Evolutionary conservation across 495 filamentous ascomycete genomes (phyloP), one percentile per base, ranked within the genome.

Genomic region (Baudoinia panamericana): DNA sequence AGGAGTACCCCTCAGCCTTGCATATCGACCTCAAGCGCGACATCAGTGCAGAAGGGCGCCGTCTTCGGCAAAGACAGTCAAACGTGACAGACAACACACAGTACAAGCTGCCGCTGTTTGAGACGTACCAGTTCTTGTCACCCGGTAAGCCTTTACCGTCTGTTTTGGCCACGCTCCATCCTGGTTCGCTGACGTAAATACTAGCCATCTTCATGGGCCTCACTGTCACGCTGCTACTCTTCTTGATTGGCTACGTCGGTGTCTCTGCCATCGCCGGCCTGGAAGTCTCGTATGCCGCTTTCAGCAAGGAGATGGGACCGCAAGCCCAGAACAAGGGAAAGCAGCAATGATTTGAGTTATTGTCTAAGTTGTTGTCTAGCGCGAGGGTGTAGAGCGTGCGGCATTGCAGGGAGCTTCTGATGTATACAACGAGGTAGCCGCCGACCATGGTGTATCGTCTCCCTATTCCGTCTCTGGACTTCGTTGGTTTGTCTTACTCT

Each of bases 221-320:
- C 17, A 53, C 87, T 21, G 76, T 75, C 21, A 58, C 59, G 15
- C 62, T 85, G 19, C 51, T 94, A 25, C 69, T 92, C 30, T 52
- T 93, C 26, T 61, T 70, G 16, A 84, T 96, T 47, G 60, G 93
- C 13, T 78, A 76, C 52, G 76, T 84, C 36, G 90, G 75, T 18
- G 64, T 96, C 35, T 71, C 54, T 40, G 84, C 82, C 16, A 62
- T 97, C 5, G 62, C 71, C 5, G 86, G 85, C 45, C 65, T 97
- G 26, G 65, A 93, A 59, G 82, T 96, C 10, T 76, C 81, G 8
- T 96, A 96, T 63, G 82, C 78, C 34, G 86, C 90, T 1, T 97
- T 97, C 58, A 86, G 92, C 55, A 93, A 90, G 69, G 88, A 95
- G 58, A 93, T 84, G 63, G 84, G 87, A 0, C 78, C 84, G 31